phyloP scores from a whole-genome alignment of 306 rosid genomes.

The Fragaria vesca region DNA sequence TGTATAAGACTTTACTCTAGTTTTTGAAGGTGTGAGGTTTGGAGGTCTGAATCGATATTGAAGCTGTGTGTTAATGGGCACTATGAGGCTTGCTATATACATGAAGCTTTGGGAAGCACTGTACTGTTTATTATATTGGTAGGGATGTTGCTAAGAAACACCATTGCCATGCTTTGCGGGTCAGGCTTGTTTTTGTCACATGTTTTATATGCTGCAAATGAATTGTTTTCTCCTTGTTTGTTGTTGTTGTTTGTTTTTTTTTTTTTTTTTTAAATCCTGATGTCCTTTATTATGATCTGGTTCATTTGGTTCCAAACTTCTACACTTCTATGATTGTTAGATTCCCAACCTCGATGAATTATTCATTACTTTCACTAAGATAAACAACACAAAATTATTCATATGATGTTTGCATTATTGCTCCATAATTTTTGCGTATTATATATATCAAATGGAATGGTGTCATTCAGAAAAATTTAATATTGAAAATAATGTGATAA shows the following conservation, averaged over 20 bases:
- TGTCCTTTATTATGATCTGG: neutral
- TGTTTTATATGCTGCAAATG: constrained; percentile 9
- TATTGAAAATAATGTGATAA: too few species aligned
- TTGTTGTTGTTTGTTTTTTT: too few species aligned
- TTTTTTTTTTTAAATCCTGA: too few species aligned
- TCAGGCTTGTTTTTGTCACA: neutral
- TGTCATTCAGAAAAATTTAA: neutral
- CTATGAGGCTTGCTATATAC: neutral
- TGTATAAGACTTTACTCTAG: neutral
- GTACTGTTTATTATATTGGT: neutral
- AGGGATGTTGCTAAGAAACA: neutral
- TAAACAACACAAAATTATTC: neutral
- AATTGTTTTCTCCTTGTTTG: neutral
- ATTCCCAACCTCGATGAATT: neutral
- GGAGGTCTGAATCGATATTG: neutral
- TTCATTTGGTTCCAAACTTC: neutral
- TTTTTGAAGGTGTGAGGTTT: neutral
- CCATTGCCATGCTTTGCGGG: neutral
- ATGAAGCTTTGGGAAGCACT: neutral
- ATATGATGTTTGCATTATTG: too few species aligned
- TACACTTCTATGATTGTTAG: neutral
- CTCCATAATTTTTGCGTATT: too few species aligned
- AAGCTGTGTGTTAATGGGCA: neutral
- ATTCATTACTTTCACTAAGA: neutral
- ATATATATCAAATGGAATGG: neutral